Conservation (phyloP, 1,284 basidiomycete genomes). For the Coriolopsis trogii region DNA sequence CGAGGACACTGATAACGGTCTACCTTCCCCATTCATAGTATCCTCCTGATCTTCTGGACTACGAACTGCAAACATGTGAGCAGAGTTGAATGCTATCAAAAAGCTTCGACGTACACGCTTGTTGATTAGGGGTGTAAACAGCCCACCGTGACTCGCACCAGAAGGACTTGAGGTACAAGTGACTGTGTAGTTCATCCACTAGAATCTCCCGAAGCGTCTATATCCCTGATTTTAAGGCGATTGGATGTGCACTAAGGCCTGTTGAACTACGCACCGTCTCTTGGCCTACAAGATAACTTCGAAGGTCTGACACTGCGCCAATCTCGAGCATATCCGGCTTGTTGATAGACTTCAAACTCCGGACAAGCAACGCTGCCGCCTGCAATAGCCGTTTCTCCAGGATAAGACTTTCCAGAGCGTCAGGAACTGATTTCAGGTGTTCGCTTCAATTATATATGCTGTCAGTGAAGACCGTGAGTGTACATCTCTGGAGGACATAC, state of each 20-base stretch:
- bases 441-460: conserved; percentile 61
- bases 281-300: conserved; percentile 86
- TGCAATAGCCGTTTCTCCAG: conserved; percentile 94
- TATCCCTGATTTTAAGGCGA: neutral
- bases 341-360: conserved; percentile 90
- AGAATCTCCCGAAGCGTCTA: conserved; percentile 91
- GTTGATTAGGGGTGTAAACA: conserved; percentile 82
- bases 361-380: conserved; percentile 86
- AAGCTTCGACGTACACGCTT: conserved; percentile 56
- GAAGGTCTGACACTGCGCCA: conserved; percentile 89
- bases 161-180: conserved; percentile 96
- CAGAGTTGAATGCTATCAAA: neutral
- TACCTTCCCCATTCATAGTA: conserved; percentile 7
- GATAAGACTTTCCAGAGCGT: conserved; percentile 91
- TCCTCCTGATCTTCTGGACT: conserved; percentile 63
- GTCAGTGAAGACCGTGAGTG: conserved; percentile 6
- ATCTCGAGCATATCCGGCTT: conserved; percentile 94
- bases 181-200: conserved; percentile 94
- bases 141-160: conserved; percentile 96
- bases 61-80: conserved; percentile 45
- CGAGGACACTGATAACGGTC: conserved; percentile 26
- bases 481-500: conserved; percentile 53
- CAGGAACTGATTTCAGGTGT: conserved; percentile 88
- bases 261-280: conserved; percentile 72
- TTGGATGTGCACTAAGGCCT: too few relatives aligned